Conservation (phyloP, 192 early-diverging fungal genomes). For the Funneliformis geosporum region DNA sequence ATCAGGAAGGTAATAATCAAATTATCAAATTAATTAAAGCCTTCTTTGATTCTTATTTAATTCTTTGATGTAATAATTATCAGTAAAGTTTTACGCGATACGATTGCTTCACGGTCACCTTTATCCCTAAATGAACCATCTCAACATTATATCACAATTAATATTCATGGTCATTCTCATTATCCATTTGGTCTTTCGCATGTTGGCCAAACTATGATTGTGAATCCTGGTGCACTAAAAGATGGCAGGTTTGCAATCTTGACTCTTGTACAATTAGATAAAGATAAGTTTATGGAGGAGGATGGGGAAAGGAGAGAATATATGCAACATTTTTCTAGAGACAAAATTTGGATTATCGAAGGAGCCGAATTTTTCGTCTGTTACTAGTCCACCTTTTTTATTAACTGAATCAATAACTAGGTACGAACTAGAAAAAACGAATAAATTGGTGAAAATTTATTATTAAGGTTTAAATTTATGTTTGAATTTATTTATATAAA, state of each 20-base stretch:
- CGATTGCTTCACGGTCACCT: neutral
- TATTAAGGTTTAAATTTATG: no score
- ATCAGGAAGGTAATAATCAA: conserved; percentile 17
- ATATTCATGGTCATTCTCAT: conserved; percentile 31
- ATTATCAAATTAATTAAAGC: neutral
- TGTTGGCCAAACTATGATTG: conserved; percentile 18
- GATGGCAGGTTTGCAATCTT: conserved; percentile 32
- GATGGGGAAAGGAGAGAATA: neutral
- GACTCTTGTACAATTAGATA: neutral
- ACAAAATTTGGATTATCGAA: neutral
- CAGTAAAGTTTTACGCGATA: conserved; percentile 1
- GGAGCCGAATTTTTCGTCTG: conserved; percentile 23
- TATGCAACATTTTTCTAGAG: neutral
- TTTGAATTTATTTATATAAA: no score
- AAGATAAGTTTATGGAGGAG: neutral
- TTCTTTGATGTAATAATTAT: neutral
- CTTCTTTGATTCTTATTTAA: neutral
- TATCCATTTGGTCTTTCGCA: conserved; percentile 28
- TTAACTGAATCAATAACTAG: no score
- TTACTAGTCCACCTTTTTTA: no score
- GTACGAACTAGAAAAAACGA: no score
- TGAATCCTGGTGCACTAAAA: conserved; percentile 19
- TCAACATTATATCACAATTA: neutral
- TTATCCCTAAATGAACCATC: neutral
- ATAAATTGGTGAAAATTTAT: no score